These are phyloP conservation scores for Fomitopsis palustris DNA, from an alignment of 1,284 basidiomycete genomes.

Conservation along the genomic window DNA sequence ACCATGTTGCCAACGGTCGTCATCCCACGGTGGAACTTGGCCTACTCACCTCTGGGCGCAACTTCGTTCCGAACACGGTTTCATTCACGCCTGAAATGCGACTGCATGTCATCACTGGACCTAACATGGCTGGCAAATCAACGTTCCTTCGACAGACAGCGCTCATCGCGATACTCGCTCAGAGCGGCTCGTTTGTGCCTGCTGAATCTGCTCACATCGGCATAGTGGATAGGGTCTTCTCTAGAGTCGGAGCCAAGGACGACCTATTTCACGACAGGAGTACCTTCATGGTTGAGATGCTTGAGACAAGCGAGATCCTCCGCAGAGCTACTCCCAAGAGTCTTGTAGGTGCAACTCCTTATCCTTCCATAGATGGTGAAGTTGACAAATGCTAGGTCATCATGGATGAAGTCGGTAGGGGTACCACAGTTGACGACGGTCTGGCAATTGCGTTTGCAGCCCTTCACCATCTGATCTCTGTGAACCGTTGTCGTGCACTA, in stretches of 20 bases:
- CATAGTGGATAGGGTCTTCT: constrained; percentile 89
- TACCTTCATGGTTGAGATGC: constrained; percentile 94
- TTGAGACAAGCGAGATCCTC: constrained; percentile 82
- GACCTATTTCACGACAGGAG: constrained; percentile 91
- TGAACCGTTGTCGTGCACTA: constrained; percentile 79
- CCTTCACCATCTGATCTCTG: constrained; percentile 73
- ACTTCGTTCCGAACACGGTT: constrained; percentile 84
- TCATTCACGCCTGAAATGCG: constrained; percentile 55
- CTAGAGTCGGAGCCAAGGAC: constrained; percentile 94
- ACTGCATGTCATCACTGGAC: constrained; percentile 87
- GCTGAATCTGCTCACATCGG: constrained; percentile 79
- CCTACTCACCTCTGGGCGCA: constrained; percentile 68
- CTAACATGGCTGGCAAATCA: constrained; percentile 96
- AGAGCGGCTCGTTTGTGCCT: constrained; percentile 92
- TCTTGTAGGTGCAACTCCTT: constrained; percentile 48
- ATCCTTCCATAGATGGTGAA: background rate
- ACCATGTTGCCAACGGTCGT: constrained; percentile 75
- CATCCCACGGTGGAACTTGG: constrained; percentile 94
- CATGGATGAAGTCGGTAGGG: constrained; percentile 97
- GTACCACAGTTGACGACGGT: constrained; percentile 91
- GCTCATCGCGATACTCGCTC: constrained; percentile 87
- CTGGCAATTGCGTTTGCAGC: constrained; percentile 92
- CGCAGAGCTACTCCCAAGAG: constrained; percentile 78
- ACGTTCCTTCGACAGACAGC: constrained; percentile 92
- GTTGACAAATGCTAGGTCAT: constrained; percentile 64